Base-by-base conservation (phyloP, 2,329 filamentous ascomycete genomes). In the Xylaria multiplex region DNA sequence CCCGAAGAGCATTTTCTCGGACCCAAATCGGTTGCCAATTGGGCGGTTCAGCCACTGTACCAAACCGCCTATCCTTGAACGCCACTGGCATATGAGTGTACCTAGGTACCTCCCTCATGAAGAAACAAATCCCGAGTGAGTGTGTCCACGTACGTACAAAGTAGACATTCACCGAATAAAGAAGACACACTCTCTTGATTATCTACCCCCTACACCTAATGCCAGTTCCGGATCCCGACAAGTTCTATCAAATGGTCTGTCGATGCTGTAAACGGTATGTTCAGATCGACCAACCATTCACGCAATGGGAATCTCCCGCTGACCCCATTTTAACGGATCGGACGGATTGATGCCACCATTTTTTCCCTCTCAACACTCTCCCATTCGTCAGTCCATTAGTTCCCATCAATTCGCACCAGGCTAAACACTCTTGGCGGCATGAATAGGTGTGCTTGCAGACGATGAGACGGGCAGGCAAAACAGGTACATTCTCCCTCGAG, bases 381-480 rank as follows among this genome's bases (percentile, higher is more conserved):
- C 48, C 11, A 66, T 66, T 66, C 54, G 64, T 35, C 54, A 46
- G 49, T 19, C 24, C 56, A 9, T 55, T 27, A 27, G 9, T 49
- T 27, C 40, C 62, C 24, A 11, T n/a, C 64, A 48, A 55, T 49
- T 48, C 35, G 35, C 30, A 42, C 42, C 48, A 53, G 54, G 54
- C 49, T 59, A 59, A 63, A 63, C 53, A 62, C 42, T 50, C 53
- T 66, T 58, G 59, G 57, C 58, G 6, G 46, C 57, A 57, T 57
- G 22, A 19, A 49, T 52, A 35, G 32, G 14, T 19, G 30, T 40
- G 4, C 37, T 14, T 5, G 9, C 37, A 35, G 32, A 35, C 32
- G 6, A 35, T 35, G 32, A 35, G 27, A 27, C 27, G 27, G 27
- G 27, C 27, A 27, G 35, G 8, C 11, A 37, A 8, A 37, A 8